Evolutionary conservation across 306 rosid species (phyloP).

Genomic region (Cucurbita argyrosperma): DNA sequence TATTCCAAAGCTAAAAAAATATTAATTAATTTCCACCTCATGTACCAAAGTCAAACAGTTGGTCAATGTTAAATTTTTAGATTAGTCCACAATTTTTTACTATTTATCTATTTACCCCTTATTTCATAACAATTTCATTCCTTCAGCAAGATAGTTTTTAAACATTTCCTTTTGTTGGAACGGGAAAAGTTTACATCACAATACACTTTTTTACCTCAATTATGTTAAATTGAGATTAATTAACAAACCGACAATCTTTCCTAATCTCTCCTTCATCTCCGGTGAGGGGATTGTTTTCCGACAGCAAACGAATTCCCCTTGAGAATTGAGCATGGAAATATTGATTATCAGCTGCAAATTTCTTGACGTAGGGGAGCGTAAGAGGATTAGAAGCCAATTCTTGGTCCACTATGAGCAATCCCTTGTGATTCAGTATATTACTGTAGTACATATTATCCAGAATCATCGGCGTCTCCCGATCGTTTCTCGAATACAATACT

Average conservation of each 20-base stretch:
- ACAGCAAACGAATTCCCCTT: constrained; percentile 35
- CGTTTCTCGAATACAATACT: constrained; percentile 47
- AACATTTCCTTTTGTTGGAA: too few species aligned
- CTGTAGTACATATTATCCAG: constrained; percentile 67
- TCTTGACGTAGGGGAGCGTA: constrained; percentile 49
- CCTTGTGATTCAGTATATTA: constrained; percentile 46
- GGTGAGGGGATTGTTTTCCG: constrained; percentile 51
- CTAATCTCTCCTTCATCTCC: constrained; percentile 54
- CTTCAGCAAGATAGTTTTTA: too few species aligned
- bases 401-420: constrained; percentile 50
- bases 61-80: too few species aligned
- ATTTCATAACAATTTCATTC: too few species aligned
- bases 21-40: not conserved
- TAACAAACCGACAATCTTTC: constrained; percentile 54
- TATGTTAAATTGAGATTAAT: constrained; percentile 5
- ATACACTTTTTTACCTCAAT: not conserved
- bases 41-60: too few species aligned
- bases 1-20: not conserved
- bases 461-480: constrained; percentile 53
- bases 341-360: constrained; percentile 49
- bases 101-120: too few species aligned
- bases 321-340: constrained; percentile 66
- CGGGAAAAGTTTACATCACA: not conserved
- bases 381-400: constrained; percentile 42
- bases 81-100: too few species aligned